Conservation (phyloP, 2,329 filamentous ascomycete species). For the Parafenestella ontariensis region DNA sequence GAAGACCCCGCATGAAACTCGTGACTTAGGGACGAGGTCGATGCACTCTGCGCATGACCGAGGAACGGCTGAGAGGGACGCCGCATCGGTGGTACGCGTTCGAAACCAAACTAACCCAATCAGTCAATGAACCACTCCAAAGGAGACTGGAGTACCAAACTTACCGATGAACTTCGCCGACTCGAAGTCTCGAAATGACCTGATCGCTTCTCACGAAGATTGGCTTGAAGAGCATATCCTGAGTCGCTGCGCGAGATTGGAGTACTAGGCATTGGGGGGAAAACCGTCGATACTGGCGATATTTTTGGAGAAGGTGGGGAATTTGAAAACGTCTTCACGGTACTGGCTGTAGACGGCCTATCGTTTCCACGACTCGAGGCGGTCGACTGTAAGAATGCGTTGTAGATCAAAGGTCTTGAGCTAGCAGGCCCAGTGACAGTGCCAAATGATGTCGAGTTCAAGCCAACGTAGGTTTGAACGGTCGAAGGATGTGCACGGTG, state of each 20-base stretch:
- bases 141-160: slow-evolving; percentile 22
- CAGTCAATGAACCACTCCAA: slow-evolving; percentile 31
- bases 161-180: slow-evolving; percentile 84
- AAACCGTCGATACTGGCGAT: slow-evolving; percentile 80
- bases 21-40: slow-evolving; percentile 68
- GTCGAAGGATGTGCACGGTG: slow-evolving; percentile 73
- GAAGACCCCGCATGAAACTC: slow-evolving; percentile 57
- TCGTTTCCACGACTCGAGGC: slow-evolving; percentile 69
- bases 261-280: slow-evolving; percentile 77
- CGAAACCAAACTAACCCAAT: slow-evolving; percentile 70
- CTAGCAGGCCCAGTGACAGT: slow-evolving; percentile 63
- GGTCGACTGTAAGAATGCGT: slow-evolving; percentile 83
- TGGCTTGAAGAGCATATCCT: slow-evolving; percentile 84
- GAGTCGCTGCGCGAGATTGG: slow-evolving; percentile 91
- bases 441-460: slow-evolving; percentile 89
- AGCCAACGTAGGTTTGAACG: slow-evolving; percentile 83
- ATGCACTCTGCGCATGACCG: slow-evolving; percentile 66
- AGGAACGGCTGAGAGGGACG: slow-evolving; percentile 73
- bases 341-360: slow-evolving; percentile 66
- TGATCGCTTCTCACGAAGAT: slow-evolving; percentile 90
- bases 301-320: slow-evolving; percentile 66
- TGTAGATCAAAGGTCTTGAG: slow-evolving; percentile 76
- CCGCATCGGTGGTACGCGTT: slow-evolving; percentile 70
- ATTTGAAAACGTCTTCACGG: slow-evolving; percentile 45
- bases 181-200: slow-evolving; percentile 84